Conservation (phyloP, 169 alveolate species). For the Cryptosporidium tyzzeri region DNA sequence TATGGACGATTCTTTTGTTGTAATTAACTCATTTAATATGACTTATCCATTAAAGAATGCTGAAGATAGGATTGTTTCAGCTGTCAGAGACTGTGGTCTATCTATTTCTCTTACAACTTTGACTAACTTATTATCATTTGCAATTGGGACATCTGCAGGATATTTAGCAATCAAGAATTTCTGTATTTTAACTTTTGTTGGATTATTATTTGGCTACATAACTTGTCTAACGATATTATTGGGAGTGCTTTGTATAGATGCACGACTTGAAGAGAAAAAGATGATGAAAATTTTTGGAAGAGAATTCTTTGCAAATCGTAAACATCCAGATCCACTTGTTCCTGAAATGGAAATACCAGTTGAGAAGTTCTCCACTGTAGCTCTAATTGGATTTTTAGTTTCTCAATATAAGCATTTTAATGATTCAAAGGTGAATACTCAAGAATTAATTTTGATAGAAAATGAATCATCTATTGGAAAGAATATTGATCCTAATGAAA, state of each 20-base stretch:
- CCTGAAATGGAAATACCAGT: slow-evolving; percentile 25
- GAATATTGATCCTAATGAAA: neutral
- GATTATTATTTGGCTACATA: slow-evolving; percentile 83
- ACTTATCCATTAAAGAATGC: slow-evolving; percentile 82
- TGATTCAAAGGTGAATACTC: neutral
- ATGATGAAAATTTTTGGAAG: slow-evolving; percentile 57
- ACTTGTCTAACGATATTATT: slow-evolving; percentile 83
- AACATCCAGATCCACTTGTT: slow-evolving; percentile 55
- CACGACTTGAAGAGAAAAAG: slow-evolving; percentile 78
- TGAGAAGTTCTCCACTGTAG: slow-evolving; percentile 63
- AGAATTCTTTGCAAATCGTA: slow-evolving; percentile 39
- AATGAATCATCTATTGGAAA: neutral
- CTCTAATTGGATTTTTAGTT: slow-evolving; percentile 44
- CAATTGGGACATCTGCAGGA: slow-evolving; percentile 86
- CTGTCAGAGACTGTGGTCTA: slow-evolving; percentile 85
- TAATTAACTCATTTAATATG: slow-evolving; percentile 83
- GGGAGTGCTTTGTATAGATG: slow-evolving; percentile 84
- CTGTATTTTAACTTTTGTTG: slow-evolving; percentile 83
- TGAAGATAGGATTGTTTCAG: slow-evolving; percentile 81
- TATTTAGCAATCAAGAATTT: slow-evolving; percentile 85
- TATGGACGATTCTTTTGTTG: slow-evolving; percentile 86
- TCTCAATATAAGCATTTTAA: slow-evolving; percentile 6
- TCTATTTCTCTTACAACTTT: slow-evolving; percentile 86
- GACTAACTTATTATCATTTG: slow-evolving; percentile 84
- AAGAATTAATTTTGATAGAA: slow-evolving; percentile 21